Percentiles rank a stretch among this genome's conserved stretches.
These are phyloP conservation scores for Pharnaceum exiguum DNA, from an alignment of 148 eudicot species.

Conservation along the genomic window DNA sequence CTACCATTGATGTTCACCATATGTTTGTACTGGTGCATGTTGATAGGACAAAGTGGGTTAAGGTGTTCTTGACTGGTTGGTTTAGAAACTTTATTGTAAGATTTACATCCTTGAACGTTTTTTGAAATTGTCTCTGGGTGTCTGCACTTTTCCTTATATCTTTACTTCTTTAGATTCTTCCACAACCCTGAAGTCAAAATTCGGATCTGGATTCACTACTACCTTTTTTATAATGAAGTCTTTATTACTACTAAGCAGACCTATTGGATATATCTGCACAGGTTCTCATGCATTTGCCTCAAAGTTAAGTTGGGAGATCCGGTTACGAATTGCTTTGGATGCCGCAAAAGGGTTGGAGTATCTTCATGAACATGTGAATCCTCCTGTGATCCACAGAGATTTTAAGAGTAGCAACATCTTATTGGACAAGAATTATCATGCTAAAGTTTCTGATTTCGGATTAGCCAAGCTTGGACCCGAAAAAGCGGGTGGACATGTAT, in stretches of 20 bases:
- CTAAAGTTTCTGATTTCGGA: conserved; percentile 96
- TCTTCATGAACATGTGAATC: conserved; percentile 87
- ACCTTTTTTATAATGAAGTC: neutral
- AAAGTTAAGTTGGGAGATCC: conserved; percentile 73
- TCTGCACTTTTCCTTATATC: too few species aligned
- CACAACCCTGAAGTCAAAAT: too few species aligned
- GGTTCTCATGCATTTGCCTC: conserved; percentile 51
- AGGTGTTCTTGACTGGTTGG: too few species aligned
- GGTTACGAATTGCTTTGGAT: conserved; percentile 78
- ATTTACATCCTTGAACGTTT: too few species aligned
- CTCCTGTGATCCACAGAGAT: conserved; percentile 95
- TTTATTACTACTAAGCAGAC: neutral
- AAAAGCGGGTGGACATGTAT: conserved; percentile 91
- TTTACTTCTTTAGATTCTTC: too few species aligned
- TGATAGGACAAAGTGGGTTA: too few species aligned
- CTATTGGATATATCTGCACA: conserved; percentile 14
- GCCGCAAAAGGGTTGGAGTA: conserved; percentile 97
- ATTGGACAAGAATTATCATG: conserved; percentile 73
- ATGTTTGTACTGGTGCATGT: too few species aligned
- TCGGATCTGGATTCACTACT: too few species aligned
- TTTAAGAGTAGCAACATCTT: conserved; percentile 96
- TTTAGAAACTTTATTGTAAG: too few species aligned
- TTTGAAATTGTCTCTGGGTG: too few species aligned
- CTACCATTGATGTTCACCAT: too few species aligned
- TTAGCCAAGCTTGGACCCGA: conserved; percentile 95